These are phyloP conservation scores for Penicillium bovifimosum DNA, from an alignment of 495 filamentous ascomycete species.

Conservation along the genomic window DNA sequence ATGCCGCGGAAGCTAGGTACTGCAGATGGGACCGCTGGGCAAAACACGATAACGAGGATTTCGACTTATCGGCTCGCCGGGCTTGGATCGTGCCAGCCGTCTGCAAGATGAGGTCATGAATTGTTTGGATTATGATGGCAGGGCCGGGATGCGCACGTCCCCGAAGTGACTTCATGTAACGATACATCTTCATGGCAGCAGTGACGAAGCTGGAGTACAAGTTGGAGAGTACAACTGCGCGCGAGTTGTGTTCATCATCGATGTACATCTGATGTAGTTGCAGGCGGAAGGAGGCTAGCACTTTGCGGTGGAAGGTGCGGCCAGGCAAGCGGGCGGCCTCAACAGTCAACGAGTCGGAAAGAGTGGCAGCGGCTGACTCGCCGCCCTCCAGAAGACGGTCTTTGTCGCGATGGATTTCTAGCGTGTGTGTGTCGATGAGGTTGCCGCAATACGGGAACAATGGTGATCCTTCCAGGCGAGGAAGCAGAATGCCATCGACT, in stretches of 20 bases:
- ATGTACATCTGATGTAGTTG: slow-evolving; percentile 87
- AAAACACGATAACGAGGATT: slow-evolving; percentile 45
- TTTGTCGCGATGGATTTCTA: slow-evolving; percentile 66
- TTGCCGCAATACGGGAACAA: slow-evolving; percentile 86
- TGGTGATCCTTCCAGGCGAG: slow-evolving; percentile 38
- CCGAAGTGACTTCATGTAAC: slow-evolving; percentile 62
- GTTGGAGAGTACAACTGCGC: slow-evolving; percentile 61
- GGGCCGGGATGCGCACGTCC: slow-evolving; percentile 47
- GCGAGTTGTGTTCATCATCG: slow-evolving; percentile 73
- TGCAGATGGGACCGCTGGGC: slow-evolving; percentile 61
- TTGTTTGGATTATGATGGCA: slow-evolving; percentile 57
- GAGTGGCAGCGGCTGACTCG: slow-evolving; percentile 28
- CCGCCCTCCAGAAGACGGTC: slow-evolving; percentile 46
- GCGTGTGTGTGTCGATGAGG: slow-evolving; percentile 64
- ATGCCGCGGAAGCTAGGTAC: slow-evolving; percentile 65
- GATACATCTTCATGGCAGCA: slow-evolving; percentile 77
- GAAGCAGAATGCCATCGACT: slow-evolving; percentile 51
- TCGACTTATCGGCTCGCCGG: slow-evolving; percentile 25
- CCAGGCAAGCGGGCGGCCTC: slow-evolving; percentile 66
- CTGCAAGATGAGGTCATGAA: slow-evolving; percentile 59
- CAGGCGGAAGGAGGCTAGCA: slow-evolving; percentile 75
- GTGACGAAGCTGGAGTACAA: slow-evolving; percentile 69
- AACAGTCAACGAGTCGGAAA: slow-evolving; percentile 65
- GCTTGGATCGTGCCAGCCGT: slow-evolving; percentile 62
- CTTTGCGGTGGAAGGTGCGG: slow-evolving; percentile 69